phyloP scores from a whole-genome alignment of 352 stramenopile species.

The Phytopythium sindhum region DNA sequence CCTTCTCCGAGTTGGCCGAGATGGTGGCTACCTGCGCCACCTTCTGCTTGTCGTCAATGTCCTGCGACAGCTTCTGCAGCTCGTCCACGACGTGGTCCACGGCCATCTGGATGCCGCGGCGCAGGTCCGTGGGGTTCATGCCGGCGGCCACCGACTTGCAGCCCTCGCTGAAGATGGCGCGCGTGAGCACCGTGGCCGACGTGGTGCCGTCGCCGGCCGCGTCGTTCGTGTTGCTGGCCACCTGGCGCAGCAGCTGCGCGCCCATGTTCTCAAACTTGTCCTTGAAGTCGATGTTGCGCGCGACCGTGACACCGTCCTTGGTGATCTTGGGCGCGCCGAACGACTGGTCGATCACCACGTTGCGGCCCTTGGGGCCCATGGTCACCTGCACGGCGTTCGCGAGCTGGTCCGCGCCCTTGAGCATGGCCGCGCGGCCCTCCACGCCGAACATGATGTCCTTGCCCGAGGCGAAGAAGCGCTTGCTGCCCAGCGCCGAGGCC shows the following conservation, averaged over 20 bases:
- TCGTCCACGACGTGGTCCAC: slow-evolving; percentile 96
- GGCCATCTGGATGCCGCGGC: slow-evolving; percentile 97
- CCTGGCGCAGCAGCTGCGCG: slow-evolving; percentile 58
- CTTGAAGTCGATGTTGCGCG: slow-evolving; percentile 75
- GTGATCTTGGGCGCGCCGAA: slow-evolving; percentile 79
- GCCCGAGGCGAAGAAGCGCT: slow-evolving; percentile 82
- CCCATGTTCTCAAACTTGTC: slow-evolving; percentile 84
- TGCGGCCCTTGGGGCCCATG: slow-evolving; percentile 99
- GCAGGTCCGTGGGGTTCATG: slow-evolving; percentile 99
- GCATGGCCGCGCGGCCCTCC: slow-evolving; percentile 96
- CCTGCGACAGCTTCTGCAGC: slow-evolving; percentile 94
- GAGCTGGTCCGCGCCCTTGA: slow-evolving; percentile 97
- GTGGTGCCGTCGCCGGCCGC: slow-evolving; percentile 99
- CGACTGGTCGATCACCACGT: slow-evolving; percentile 99
- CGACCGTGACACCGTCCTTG: slow-evolving; percentile 76
- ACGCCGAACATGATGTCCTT: slow-evolving; percentile 99
- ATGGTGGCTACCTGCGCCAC: slow-evolving; percentile 99
- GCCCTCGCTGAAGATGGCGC: slow-evolving; percentile 98
- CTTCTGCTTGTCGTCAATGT: slow-evolving; percentile 99
- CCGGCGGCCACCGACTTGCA: slow-evolving; percentile 99
- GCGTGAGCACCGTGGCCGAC: slow-evolving; percentile 97
- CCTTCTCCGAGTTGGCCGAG: slow-evolving; percentile 97
- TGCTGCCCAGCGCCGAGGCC: slow-evolving; percentile 28
- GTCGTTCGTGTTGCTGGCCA: slow-evolving; percentile 99
- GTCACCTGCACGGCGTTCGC: slow-evolving; percentile 99